Evolutionary conservation across 23 red algal genomes (phyloP).

Genomic region (Agarophyton chilense): DNA sequence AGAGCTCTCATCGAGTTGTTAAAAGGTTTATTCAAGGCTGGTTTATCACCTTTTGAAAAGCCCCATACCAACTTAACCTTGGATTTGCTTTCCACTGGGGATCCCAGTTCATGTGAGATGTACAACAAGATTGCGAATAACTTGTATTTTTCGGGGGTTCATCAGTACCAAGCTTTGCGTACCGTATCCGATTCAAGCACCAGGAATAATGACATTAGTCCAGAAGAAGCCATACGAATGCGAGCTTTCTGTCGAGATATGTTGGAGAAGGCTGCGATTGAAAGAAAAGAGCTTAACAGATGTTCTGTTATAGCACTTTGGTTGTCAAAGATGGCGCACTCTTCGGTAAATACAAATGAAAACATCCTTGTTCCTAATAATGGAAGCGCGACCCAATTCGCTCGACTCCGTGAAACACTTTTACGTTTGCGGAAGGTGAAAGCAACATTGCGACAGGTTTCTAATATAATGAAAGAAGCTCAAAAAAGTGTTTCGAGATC

Average conservation of each 20-base stretch:
- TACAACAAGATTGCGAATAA: slow-evolving; percentile 35
- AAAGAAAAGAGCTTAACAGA: slow-evolving; percentile 41
- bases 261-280: slow-evolving; percentile 24
- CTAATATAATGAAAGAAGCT: neutral
- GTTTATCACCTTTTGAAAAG: slow-evolving; percentile 53
- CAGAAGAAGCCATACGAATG: slow-evolving; percentile 37
- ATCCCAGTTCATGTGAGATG: neutral
- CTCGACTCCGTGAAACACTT: neutral
- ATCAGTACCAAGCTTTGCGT: slow-evolving; percentile 33
- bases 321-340: neutral
- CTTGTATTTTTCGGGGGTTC: slow-evolving; percentile 41
- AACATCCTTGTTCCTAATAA: neutral
- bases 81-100: neutral
- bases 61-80: neutral
- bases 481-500: neutral
- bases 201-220: slow-evolving; percentile 46
- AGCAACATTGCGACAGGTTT: neutral
- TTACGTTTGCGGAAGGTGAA: neutral
- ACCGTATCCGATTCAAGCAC: slow-evolving; percentile 41
- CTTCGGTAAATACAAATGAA: neutral
- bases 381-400: neutral
- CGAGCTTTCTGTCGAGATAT: slow-evolving; percentile 52
- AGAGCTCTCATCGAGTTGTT: slow-evolving; percentile 67
- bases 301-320: neutral
- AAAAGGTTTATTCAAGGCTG: slow-evolving; percentile 19